phyloP scores from a whole-genome alignment of 1,284 basidiomycete genomes.

The Malassezia pachydermatis region DNA sequence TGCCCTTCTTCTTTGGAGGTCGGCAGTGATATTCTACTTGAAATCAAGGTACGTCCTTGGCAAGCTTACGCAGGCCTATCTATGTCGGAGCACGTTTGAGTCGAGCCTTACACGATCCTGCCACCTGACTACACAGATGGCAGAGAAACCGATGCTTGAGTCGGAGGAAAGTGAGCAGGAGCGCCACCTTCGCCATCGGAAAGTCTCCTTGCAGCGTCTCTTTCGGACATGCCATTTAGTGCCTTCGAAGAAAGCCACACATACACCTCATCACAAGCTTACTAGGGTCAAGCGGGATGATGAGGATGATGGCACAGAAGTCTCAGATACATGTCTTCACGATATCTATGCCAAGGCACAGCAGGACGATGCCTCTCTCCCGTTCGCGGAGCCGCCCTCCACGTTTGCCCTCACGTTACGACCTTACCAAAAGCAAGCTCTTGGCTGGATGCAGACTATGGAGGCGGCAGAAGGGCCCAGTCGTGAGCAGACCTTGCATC shows the following conservation, averaged over 20 bases:
- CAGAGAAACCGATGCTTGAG: conserved; percentile 48
- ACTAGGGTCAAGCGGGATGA: neutral
- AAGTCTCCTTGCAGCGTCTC: conserved; percentile 51
- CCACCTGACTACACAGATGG: neutral
- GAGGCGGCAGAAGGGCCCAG: conserved; percentile 52
- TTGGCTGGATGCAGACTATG: conserved; percentile 88
- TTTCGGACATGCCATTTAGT: conserved; percentile 38
- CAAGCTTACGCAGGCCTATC: too few species aligned
- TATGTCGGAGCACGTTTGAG: conserved; percentile 15
- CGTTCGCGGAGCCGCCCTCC: conserved; percentile 69
- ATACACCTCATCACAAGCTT: neutral
- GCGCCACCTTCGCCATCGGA: conserved; percentile 63
- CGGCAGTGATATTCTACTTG: conserved; percentile 39
- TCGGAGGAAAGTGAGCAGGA: conserved; percentile 66
- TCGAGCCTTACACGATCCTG: conserved; percentile 4
- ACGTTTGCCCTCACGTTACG: conserved; percentile 71
- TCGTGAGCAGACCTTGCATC: conserved; percentile 61
- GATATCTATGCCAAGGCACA: conserved; percentile 57
- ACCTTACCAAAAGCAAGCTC: conserved; percentile 83
- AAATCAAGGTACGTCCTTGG: too few species aligned
- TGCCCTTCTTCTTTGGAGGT: conserved; percentile 32
- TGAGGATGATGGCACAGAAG: conserved; percentile 39
- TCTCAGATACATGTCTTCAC: conserved; percentile 26
- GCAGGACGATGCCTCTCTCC: conserved; percentile 63
- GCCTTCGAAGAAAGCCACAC: conserved; percentile 18